These are phyloP conservation scores for Antitrichia curtipendula DNA, from an alignment of 225 moss, liverwort and hornwort species.

Conservation along the genomic window DNA sequence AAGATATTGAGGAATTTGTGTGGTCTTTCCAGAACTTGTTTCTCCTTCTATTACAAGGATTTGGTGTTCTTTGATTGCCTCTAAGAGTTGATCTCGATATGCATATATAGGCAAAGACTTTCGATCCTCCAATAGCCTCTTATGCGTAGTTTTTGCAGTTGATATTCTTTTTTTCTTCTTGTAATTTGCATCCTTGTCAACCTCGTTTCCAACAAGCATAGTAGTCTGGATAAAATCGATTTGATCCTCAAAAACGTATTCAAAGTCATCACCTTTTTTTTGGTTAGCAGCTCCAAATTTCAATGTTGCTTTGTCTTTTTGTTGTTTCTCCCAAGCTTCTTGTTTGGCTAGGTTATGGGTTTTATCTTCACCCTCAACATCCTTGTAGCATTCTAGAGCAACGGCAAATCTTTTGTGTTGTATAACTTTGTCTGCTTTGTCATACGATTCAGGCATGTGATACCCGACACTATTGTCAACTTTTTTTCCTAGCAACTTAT, in stretches of 20 bases:
- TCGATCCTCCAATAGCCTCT: not conserved
- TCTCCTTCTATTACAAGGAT: not conserved
- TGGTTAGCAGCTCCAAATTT: not conserved
- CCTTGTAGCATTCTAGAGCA: not conserved
- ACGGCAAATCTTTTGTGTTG: not conserved
- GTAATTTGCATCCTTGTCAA: not conserved
- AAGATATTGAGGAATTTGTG: not conserved
- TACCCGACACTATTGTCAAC: accelerated
- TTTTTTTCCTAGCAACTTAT: not conserved
- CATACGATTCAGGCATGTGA: not conserved
- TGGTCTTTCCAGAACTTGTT: not conserved
- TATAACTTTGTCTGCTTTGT: not conserved
- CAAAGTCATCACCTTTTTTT: not conserved
- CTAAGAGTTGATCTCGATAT: not conserved
- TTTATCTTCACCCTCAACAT: not conserved
- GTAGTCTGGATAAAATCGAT: not conserved
- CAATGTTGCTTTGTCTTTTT: not conserved
- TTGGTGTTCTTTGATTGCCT: not conserved
- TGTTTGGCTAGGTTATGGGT: not conserved
- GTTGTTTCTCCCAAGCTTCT: not conserved
- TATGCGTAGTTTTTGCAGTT: not conserved
- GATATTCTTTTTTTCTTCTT: not conserved
- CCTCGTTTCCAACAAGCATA: not conserved
- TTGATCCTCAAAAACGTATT: not conserved
- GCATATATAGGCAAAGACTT: not conserved